Evolutionary conservation across 2,329 filamentous ascomycete species (phyloP), one percentile per base, ranked within the genome.

Genomic region (Diaporthe vaccinii): DNA sequence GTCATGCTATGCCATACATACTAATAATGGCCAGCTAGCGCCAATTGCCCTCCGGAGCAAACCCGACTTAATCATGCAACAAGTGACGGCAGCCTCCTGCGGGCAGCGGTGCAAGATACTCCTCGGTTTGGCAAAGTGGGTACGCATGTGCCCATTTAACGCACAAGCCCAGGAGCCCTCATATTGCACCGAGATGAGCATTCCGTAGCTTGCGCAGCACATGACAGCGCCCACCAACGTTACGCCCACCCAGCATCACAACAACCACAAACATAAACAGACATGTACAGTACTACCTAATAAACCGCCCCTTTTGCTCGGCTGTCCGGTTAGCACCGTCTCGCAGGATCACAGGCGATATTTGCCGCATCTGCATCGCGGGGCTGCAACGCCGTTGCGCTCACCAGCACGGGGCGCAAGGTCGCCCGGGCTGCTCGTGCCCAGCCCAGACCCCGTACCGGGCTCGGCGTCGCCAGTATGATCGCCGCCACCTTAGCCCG

Each of bases 161-260:
- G 65, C 31, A 68, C 31, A 9, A 28, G 46, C 46, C 65, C 46
- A 69, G 65, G 65, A 69, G 17, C 22, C 49, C 65, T 69, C 65
- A 69, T 53, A 69, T 69, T 69, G 65, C 65, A 41, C 65, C 65
- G 65, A 69, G 25, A 69, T 69, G 65, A 69, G 65, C 65, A 55
- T 55, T 31, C 34, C 49, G 65, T 53, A 28, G 65, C 65, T 69
- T 69, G 65, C 65, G 49, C 34, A 69, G 41, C 65, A 55, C 49
- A 55, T 55, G 49, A 55, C 65, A 28, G n/a, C 34, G 46, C 65
- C 49, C 65, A 55, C 61, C 61, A 31, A 22, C 28, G 15, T 39
- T 53, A 53, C 49, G 31, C 39, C 65, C 31, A 25, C 28, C n/a
- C 17, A 17, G 28, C 44, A 67, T 34, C 44, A 36, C 10, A 53